These are phyloP conservation scores for Penicillium sclerotigenum DNA, from an alignment of 2,329 filamentous ascomycete genomes.

Conservation along the genomic window DNA sequence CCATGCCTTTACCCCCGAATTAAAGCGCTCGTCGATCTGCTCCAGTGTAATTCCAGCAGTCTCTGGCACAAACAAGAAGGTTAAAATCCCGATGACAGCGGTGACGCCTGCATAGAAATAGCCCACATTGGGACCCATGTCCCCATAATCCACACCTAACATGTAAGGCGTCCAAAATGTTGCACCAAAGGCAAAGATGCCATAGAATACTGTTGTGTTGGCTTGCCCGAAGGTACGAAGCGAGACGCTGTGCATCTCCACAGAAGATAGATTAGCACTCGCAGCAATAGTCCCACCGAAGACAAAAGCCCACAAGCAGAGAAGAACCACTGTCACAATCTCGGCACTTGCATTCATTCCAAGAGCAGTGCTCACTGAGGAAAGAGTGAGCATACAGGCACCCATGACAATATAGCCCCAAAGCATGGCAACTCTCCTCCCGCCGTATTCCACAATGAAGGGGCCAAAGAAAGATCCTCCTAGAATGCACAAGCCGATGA, in stretches of 20 bases:
- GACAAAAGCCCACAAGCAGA: constrained; percentile 26
- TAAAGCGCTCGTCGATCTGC: constrained; percentile 29
- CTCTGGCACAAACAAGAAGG: constrained; percentile 26
- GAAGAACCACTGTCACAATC: constrained; percentile 20
- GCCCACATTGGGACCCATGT: constrained; percentile 29
- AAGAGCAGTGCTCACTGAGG: constrained; percentile 18
- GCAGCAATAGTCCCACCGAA: constrained; percentile 24
- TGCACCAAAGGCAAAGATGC: constrained; percentile 21
- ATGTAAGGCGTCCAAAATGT: constrained; percentile 26
- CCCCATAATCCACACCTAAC: constrained; percentile 19
- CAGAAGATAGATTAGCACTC: constrained; percentile 16
- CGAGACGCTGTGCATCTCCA: constrained; percentile 25
- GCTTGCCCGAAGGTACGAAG: constrained; percentile 27
- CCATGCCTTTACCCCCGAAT: constrained; percentile 22
- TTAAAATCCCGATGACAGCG: constrained; percentile 13
- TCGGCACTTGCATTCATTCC: constrained; percentile 6
- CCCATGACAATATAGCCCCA: constrained; percentile 19
- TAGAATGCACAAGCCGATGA: constrained; percentile 16
- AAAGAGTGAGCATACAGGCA: constrained; percentile 23
- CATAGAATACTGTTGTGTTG: constrained; percentile 20
- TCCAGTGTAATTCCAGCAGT: constrained; percentile 27
- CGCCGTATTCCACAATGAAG: constrained; percentile 21
- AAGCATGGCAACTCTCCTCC: constrained; percentile 19
- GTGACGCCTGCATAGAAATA: constrained; percentile 30
- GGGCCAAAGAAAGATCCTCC: constrained; percentile 15